phyloP scores from a whole-genome alignment of 257 asterid genomes.

The Pogostemon cablin region DNA sequence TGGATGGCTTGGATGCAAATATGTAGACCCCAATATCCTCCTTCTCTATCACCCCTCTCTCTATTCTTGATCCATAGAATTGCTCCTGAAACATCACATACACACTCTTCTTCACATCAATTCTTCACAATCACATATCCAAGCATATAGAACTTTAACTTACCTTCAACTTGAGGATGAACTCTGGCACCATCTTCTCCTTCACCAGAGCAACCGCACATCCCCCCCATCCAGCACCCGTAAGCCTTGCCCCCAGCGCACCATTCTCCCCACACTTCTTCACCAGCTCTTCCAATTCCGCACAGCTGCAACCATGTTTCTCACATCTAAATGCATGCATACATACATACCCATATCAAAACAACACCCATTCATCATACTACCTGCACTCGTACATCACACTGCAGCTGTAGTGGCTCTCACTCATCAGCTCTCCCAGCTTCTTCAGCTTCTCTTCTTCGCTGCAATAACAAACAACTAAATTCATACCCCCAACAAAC shows the following conservation, averaged over 20 bases:
- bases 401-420: constrained; percentile 94
- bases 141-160: background rate
- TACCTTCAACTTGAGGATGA: constrained; percentile 90
- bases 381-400: constrained; percentile 97
- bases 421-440: constrained; percentile 93
- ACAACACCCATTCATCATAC: no score
- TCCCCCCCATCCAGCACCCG: constrained; percentile 99
- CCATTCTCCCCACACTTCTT: constrained; percentile 70
- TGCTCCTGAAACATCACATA: constrained; percentile 57
- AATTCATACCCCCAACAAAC: background rate
- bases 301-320: constrained; percentile 51
- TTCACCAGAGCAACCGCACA: constrained; percentile 98
- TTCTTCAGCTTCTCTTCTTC: constrained; percentile 82
- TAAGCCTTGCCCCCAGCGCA: constrained; percentile 94
- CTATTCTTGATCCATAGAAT: constrained; percentile 78
- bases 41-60: constrained; percentile 70
- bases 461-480: constrained; percentile 40
- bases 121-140: no score
- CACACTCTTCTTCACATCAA: background rate
- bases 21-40: constrained; percentile 69
- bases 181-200: constrained; percentile 78
- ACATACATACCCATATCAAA: no score
- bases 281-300: constrained; percentile 93
- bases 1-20: constrained; percentile 94
- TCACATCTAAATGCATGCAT: no score